A percentile compares a stretch with the other conserved stretches of the same genome.
These are phyloP conservation scores for Pneumocystis murina DNA, from an alignment of 1,139 yeast species.

Conservation along the genomic window DNA sequence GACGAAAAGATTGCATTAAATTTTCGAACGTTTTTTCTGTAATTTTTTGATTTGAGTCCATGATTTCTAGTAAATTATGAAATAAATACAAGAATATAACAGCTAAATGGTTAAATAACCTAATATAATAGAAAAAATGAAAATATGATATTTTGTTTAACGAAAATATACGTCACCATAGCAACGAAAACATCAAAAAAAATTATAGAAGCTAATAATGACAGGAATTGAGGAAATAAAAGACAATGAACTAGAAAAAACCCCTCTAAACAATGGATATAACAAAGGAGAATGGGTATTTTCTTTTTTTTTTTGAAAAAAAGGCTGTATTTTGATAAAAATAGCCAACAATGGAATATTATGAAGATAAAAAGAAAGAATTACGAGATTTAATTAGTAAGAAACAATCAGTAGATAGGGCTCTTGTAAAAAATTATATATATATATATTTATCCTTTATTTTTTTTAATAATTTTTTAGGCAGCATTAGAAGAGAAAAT, in stretches of 20 bases:
- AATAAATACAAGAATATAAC: not conserved
- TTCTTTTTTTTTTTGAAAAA: not conserved
- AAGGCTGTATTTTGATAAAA: constrained; percentile 5
- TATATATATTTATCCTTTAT: constrained; percentile 12
- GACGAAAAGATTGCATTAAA: not conserved
- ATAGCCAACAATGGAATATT: constrained; percentile 32
- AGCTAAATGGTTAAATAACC: not conserved
- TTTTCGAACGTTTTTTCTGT: not conserved
- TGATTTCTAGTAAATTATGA: not conserved
- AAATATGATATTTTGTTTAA: not conserved
- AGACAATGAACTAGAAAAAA: not conserved
- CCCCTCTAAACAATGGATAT: not conserved
- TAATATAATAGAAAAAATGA: not conserved
- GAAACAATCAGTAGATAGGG: constrained; percentile 51
- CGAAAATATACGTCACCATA: not conserved
- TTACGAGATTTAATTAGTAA: constrained; percentile 49
- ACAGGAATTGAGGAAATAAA: not conserved
- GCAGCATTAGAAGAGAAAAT: constrained; percentile 54
- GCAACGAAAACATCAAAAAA: not conserved
- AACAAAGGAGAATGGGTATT: not conserved
- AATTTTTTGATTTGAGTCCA: not conserved
- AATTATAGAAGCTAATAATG: not conserved
- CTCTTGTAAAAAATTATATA: constrained; percentile 29
- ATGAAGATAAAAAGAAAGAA: constrained; percentile 52
- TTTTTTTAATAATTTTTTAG: not conserved